These are phyloP conservation scores for Eruca vesicaria DNA, from an alignment of 441 rosid genomes.

Conservation along the genomic window DNA sequence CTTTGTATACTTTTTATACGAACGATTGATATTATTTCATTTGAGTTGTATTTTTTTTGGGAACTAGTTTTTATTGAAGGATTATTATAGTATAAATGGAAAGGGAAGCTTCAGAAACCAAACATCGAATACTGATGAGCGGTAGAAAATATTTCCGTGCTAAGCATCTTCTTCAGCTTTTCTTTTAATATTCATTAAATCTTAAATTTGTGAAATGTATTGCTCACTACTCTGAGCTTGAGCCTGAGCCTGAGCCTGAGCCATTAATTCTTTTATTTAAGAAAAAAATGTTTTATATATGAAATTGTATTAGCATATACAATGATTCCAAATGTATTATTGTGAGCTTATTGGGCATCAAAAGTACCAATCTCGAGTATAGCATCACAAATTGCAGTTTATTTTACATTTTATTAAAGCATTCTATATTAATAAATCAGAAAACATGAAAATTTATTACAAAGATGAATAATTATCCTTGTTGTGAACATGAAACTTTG, in stretches of 20 bases:
- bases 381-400: not conserved
- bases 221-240: conserved; percentile 14
- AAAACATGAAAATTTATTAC: not conserved
- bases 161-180: conserved; percentile 35
- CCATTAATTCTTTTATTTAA: conserved; percentile 11
- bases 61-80: conserved; percentile 11
- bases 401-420: not conserved
- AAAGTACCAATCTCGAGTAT: not conserved
- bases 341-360: conserved; percentile 6
- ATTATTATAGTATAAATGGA: conserved; percentile 1
- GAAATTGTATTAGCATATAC: not conserved
- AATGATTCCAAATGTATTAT: conserved; percentile 1
- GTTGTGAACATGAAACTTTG: not conserved
- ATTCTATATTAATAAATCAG: not conserved
- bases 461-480: not conserved
- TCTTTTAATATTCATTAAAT: conserved; percentile 5
- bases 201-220: conserved; percentile 6
- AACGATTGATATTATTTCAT: conserved; percentile 26
- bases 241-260: conserved; percentile 4
- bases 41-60: not conserved
- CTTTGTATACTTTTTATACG: not conserved
- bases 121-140: conserved; percentile 31
- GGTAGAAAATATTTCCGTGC: conserved; percentile 12
- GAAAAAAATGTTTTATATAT: not conserved
- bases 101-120: conserved; percentile 27